A percentile compares a stretch with the other conserved stretches of the same genome.
Evolutionary conservation across 208 protist species (phyloP).

Genomic region (Naegleria gruberi): DNA sequence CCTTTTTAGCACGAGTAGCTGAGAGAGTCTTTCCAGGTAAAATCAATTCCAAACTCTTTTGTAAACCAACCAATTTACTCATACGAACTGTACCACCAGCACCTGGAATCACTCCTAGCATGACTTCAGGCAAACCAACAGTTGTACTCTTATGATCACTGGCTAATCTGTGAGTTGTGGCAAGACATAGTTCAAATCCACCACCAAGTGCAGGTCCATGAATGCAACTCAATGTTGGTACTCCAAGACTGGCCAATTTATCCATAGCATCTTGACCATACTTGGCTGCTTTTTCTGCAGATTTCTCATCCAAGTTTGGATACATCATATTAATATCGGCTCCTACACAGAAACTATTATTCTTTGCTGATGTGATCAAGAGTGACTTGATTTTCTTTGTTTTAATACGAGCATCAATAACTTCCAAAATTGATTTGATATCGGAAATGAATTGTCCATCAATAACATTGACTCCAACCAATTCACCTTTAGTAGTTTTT

Average conservation of each 20-base stretch:
- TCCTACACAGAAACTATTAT: neutral
- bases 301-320: neutral
- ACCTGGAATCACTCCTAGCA: slow-evolving; percentile 84
- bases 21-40: slow-evolving; percentile 57
- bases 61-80: slow-evolving; percentile 74
- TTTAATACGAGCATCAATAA: neutral
- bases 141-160: neutral
- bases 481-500: neutral
- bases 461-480: neutral
- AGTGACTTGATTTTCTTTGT: neutral
- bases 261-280: slow-evolving; percentile 57
- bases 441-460: neutral
- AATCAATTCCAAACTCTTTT: slow-evolving; percentile 71
- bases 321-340: neutral
- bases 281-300: slow-evolving; percentile 35
- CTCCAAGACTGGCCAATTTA: slow-evolving; percentile 48
- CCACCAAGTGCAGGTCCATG: slow-evolving; percentile 82
- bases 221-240: slow-evolving; percentile 81
- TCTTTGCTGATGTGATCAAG: neutral
- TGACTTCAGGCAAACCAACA: slow-evolving; percentile 70
- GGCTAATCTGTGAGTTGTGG: slow-evolving; percentile 70
- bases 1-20: slow-evolving; percentile 58
- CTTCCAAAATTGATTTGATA: neutral
- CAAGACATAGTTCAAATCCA: slow-evolving; percentile 82
- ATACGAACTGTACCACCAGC: slow-evolving; percentile 84